Evolutionary conservation across 257 asterid species (phyloP).

Genomic region (Agastache rugosa): DNA sequence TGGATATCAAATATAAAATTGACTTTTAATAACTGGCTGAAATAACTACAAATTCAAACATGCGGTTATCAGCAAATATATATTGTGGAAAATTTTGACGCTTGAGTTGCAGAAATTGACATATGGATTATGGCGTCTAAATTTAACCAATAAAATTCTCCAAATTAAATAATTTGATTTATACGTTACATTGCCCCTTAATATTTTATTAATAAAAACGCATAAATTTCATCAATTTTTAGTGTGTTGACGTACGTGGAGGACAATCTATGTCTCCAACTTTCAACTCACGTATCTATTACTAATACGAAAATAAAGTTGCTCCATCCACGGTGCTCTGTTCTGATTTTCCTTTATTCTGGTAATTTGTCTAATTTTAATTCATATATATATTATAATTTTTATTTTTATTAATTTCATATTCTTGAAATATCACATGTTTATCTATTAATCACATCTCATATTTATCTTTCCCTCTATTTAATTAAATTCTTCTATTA

Average conservation of each 20-base stretch:
- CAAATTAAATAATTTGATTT: not conserved
- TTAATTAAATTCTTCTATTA: no score
- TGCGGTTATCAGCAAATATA: not conserved
- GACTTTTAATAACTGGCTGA: not conserved
- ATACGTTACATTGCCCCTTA: not conserved
- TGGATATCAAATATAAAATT: not conserved
- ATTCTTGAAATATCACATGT: no score
- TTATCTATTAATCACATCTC: no score
- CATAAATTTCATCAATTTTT: not conserved
- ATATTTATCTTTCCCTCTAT: no score
- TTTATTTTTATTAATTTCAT: no score
- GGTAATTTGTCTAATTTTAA: no score
- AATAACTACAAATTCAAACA: not conserved
- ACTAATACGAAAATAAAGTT: no score
- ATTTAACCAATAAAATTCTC: not conserved
- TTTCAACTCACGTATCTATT: not conserved
- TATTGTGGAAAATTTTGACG: not conserved
- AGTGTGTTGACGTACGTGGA: constrained; percentile 9
- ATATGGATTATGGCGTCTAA: not conserved
- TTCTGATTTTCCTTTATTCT: no score
- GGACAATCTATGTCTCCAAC: not conserved
- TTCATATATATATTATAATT: no score
- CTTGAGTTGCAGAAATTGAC: not conserved
- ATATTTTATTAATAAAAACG: not conserved
- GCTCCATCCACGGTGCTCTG: no score